phyloP scores from a whole-genome alignment of 2,329 filamentous ascomycete genomes.

The Emericellopsis cladophorae region DNA sequence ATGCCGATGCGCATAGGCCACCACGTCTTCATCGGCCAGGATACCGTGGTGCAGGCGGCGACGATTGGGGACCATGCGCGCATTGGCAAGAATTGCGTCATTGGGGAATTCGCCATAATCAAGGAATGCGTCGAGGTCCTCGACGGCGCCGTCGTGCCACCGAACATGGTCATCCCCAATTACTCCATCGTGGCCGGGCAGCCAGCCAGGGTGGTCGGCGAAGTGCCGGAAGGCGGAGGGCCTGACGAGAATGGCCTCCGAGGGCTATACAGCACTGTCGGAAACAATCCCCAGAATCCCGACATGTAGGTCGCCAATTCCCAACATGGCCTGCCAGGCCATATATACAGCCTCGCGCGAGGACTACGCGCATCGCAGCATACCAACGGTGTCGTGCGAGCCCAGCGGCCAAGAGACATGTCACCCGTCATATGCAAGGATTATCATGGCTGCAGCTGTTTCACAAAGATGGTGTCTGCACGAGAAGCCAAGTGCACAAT shows the following conservation, averaged over 20 bases:
- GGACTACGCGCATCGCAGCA: too few relatives aligned
- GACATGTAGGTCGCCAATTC: too few relatives aligned
- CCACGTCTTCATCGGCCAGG: slow-evolving; percentile 78
- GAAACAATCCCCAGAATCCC: slow-evolving; percentile 31
- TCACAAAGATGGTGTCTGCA: too few relatives aligned
- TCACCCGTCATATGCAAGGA: too few relatives aligned
- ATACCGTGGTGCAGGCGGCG: slow-evolving; percentile 69
- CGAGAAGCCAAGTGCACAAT: too few relatives aligned
- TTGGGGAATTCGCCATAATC: slow-evolving; percentile 81
- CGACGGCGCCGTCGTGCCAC: slow-evolving; percentile 71
- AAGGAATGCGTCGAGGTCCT: slow-evolving; percentile 88
- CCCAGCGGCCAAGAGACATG: too few relatives aligned
- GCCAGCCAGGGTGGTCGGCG: slow-evolving; percentile 69
- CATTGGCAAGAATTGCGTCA: slow-evolving; percentile 63
- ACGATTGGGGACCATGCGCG: slow-evolving; percentile 75
- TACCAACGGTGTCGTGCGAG: too few relatives aligned
- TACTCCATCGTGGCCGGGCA: slow-evolving; percentile 82
- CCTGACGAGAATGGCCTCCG: slow-evolving; percentile 52
- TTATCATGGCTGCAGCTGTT: too few relatives aligned
- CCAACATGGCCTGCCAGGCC: too few relatives aligned
- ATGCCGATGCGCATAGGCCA: slow-evolving; percentile 89
- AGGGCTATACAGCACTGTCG: slow-evolving; percentile 51
- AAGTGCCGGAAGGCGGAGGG: slow-evolving; percentile 57
- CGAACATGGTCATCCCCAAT: slow-evolving; percentile 84
- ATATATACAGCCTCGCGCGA: too few relatives aligned